Evolutionary conservation across 2,329 filamentous ascomycete genomes (phyloP).

Genomic region (Metarhizium robertsii): DNA sequence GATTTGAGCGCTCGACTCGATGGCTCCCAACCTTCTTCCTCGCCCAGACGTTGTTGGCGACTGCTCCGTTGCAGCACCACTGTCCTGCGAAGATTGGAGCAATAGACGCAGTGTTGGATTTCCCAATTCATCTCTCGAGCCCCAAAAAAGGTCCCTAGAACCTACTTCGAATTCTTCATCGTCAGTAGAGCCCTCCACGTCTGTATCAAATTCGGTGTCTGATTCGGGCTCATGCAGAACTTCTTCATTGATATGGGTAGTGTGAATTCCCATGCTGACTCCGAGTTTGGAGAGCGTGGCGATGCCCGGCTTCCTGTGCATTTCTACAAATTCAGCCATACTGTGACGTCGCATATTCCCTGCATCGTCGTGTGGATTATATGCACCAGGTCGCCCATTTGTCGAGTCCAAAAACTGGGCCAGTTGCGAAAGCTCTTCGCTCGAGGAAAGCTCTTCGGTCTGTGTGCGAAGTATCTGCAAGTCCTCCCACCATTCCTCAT

Average conservation of each 20-base stretch:
- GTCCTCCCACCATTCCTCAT: conserved; percentile 78
- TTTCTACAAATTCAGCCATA: conserved; percentile 49
- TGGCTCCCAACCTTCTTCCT: conserved; percentile 7
- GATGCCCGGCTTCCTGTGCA: conserved; percentile 52
- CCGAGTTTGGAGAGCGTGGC: conserved; percentile 45
- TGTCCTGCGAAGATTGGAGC: conserved; percentile 2
- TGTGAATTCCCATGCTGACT: conserved; percentile 64
- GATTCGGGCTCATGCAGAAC: conserved; percentile 37
- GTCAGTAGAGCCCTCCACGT: conserved; percentile 20
- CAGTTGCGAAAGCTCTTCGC: conserved; percentile 34
- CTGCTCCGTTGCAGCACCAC: conserved; percentile 2
- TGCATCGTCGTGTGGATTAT: conserved; percentile 30
- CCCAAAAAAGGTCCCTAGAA: conserved; percentile 13
- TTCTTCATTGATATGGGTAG: conserved; percentile 58
- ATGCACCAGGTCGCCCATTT: conserved; percentile 31
- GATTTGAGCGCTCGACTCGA: conserved; percentile 6
- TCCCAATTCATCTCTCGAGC: conserved; percentile 19
- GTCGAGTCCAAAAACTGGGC: conserved; percentile 35
- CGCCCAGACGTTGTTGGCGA: conserved; percentile 10
- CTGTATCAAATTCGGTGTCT: conserved; percentile 21
- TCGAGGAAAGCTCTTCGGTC: conserved; percentile 26
- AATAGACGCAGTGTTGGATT: conserved; percentile 14
- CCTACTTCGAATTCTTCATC: conserved; percentile 19
- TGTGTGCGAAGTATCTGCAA: conserved; percentile 47
- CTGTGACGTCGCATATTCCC: conserved; percentile 29